These are phyloP conservation scores for Lizonia empirigonia DNA, from an alignment of 2,329 filamentous ascomycete species.

Conservation along the genomic window DNA sequence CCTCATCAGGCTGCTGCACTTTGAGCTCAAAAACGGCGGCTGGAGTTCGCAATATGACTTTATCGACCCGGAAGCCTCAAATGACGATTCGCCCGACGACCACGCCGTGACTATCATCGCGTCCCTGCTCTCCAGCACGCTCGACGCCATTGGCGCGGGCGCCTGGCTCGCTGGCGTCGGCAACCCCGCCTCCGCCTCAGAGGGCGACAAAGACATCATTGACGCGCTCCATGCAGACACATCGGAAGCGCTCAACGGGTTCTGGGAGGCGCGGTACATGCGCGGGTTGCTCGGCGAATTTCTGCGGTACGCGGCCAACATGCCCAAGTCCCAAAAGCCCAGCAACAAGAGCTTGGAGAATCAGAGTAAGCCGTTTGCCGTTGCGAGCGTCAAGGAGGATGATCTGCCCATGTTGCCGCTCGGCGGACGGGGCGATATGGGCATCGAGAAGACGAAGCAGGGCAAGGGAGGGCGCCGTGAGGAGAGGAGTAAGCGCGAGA, in stretches of 20 bases:
- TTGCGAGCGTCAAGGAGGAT: conserved; percentile 50
- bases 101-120: conserved; percentile 73
- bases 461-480: conserved; percentile 72
- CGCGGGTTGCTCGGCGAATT: conserved; percentile 69
- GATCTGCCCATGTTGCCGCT: conserved; percentile 67
- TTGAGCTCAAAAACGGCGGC: conserved; percentile 74
- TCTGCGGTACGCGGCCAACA: conserved; percentile 59
- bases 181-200: conserved; percentile 60
- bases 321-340: conserved; percentile 40
- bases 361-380: conserved; percentile 57
- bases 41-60: conserved; percentile 80
- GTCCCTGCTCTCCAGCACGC: conserved; percentile 71
- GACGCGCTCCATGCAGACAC: conserved; percentile 70
- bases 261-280: conserved; percentile 71
- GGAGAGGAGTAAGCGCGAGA: conserved; percentile 72
- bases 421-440: conserved; percentile 66
- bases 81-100: conserved; percentile 63
- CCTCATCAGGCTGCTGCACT: conserved; percentile 72
- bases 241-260: conserved; percentile 71
- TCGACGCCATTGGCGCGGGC: conserved; percentile 75
- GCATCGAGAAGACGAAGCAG: conserved; percentile 59
- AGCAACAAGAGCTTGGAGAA: conserved; percentile 40
- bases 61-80: conserved; percentile 50
- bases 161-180: conserved; percentile 65
- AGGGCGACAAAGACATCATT: conserved; percentile 68